A percentile compares a stretch with the other conserved stretches of the same genome.
These are phyloP conservation scores for Sclerotinia subarctica DNA, from an alignment of 2,329 filamentous ascomycete species.

Conservation along the genomic window DNA sequence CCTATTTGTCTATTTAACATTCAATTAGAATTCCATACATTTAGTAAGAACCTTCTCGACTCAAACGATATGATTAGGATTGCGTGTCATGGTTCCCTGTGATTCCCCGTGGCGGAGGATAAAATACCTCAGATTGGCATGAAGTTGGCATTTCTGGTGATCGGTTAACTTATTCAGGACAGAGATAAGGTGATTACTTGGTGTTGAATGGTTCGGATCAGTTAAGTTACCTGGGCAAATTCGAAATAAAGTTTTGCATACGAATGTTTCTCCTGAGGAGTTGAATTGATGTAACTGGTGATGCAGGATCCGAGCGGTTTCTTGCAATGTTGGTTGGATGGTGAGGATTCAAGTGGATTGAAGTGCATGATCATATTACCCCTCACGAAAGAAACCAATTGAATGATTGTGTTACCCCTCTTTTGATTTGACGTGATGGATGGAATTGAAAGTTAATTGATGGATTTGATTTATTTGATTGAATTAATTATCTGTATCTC, in stretches of 20 bases:
- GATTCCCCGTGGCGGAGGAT: background rate
- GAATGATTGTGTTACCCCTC: background rate
- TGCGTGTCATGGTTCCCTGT: no score
- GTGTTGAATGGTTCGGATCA: background rate
- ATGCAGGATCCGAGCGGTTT: no score
- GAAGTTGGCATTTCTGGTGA: background rate
- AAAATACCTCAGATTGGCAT: background rate
- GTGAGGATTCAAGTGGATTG: background rate
- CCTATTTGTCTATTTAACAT: no score
- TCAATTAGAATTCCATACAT: no score
- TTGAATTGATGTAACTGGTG: no score
- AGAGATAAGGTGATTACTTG: no score
- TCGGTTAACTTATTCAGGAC: no score
- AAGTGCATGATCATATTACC: background rate
- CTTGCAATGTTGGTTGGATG: background rate
- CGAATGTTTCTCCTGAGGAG: no score
- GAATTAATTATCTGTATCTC: background rate
- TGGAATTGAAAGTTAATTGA: background rate
- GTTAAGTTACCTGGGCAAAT: no score
- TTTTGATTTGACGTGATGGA: background rate
- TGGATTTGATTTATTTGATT: background rate
- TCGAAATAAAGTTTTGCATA: no score
- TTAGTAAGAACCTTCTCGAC: no score
- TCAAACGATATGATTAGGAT: no score
- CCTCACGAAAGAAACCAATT: slow-evolving; percentile 6